Evolutionary conservation across 805 yeast species (phyloP), one percentile per base, ranked within the genome.

Genomic region (Wickerhamomyces chambardii): DNA sequence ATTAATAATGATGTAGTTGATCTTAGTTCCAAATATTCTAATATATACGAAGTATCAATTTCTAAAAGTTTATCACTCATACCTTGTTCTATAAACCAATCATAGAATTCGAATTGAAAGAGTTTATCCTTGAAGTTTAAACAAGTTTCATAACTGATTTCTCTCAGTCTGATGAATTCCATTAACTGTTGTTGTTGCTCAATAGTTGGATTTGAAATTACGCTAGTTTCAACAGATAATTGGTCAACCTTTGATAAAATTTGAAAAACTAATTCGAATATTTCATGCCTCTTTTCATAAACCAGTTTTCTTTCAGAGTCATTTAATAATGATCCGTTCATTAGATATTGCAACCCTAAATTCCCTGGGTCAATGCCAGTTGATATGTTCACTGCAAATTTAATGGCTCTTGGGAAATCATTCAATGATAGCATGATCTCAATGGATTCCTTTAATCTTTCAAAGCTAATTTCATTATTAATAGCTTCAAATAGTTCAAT

Each of bases 21-120:
- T 38, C 72, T 75, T 48, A 78, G 84, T 45, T 78, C 77, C 51
- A 92, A 69, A 47, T 84, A 92, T 19, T 81, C 76, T 40, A 85
- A 64, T 28, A 92, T 75, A 49, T 66, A 90, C 11, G 89, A 84
- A 0, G 97, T 85, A 36, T 84, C 83, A 37, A 90, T 70, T 32
- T 81, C 84, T 39, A 90, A 64, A 30, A 92, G 62, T 41, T 84
- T 74, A 37, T 82, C 92, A 41, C 84, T 79, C 21, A 77, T 71
- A 4, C 85, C 89, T 50, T 84, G 84, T 30, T 68, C 60, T 25
- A 86, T 79, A 46, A 86, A 78, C 97, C 97, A 92, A 54, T 85
- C 90, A 56, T 92, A 92, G 44, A 92, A 73, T 43, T 84, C 84
- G 58, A 79, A 86, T 44, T 92, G 98, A 69, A 92, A 92, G n/a